Base-by-base conservation (phyloP, 495 filamentous ascomycete genomes). In the Elaphomyces granulatus region DNA sequence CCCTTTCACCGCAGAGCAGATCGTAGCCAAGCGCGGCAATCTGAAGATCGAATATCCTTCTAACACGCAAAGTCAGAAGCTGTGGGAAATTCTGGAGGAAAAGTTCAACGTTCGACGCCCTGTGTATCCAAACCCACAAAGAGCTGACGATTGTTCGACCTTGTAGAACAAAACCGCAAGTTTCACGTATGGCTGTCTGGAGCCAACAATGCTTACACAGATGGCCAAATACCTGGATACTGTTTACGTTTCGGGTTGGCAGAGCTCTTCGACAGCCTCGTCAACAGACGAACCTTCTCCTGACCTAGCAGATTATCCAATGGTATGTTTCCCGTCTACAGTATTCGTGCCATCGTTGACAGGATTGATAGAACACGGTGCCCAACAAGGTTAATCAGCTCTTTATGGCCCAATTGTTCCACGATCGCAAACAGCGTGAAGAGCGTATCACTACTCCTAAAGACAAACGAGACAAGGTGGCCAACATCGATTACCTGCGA, bases 221-320 rank as follows among this genome's bases (percentile, higher is more conserved):
- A 98, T 98, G 90, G 88, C 87, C 50, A 93, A 96, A 61, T 96
- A 90, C 61, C 72, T 96, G 38, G 90, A 98, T 56, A 98, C 92
- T 28, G 85, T 98, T 57, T 98, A 98, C 53, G 87, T 98, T 38
- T 94, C 88, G 28, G 90, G 90, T 46, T 98, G 90, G 90, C 92
- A 98, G 63, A 95, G 83, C 53, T 95, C 88, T 2, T 92, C 86
- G 20, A 98, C 90, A 2, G 90, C 90, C 28, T 94, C 87, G 15
- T 75, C 86, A 1, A 82, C 85, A 8, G 83, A 98, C 49, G 90
- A 98, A 63, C 90, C 90, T 15, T 92, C 87, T 31, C 90, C 90
- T 37, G 90, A 98, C 80, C 76, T 98, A 49, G 90, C 92, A 38
- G 90, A 98, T 58, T 98, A 96, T 62, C 90, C 90, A 20, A 94